phyloP scores from a whole-genome alignment of 768 basidiomycete genomes.

The Podaxis sp. region DNA sequence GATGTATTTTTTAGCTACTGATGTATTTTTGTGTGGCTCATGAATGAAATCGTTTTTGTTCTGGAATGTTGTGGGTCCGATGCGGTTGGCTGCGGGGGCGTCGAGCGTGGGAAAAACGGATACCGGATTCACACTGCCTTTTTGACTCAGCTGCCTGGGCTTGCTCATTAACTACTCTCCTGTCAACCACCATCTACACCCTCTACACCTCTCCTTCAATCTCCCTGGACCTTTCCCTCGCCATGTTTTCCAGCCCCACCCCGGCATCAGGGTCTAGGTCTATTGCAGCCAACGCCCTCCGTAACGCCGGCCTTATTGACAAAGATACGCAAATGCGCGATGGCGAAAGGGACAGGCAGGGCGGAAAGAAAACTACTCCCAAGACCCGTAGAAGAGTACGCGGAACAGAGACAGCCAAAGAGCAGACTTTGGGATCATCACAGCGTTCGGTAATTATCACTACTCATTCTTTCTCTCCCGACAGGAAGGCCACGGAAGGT shows the following conservation, averaged over 20 bases:
- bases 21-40: too few relatives aligned
- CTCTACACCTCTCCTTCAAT: neutral
- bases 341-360: conserved; percentile 57
- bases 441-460: conserved; percentile 70
- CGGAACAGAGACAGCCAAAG: conserved; percentile 58
- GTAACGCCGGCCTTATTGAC: conserved; percentile 75
- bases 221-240: neutral
- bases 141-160: conserved; percentile 32
- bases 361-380: conserved; percentile 67
- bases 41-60: neutral
- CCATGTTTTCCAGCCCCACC: conserved; percentile 63
- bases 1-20: neutral
- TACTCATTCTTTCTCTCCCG: conserved; percentile 30
- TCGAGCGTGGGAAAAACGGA: conserved; percentile 25
- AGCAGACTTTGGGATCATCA: conserved; percentile 42
- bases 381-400: conserved; percentile 65
- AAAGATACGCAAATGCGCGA: conserved; percentile 77
- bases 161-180: conserved; percentile 22
- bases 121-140: conserved; percentile 23
- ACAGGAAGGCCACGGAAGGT: conserved; percentile 27
- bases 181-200: conserved; percentile 15
- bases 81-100: conserved; percentile 3
- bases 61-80: neutral
- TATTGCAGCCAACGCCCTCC: conserved; percentile 61
- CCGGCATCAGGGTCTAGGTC: conserved; percentile 57